A percentile compares a stretch with the other conserved stretches of the same genome.
phyloP scores from a whole-genome alignment of 805 yeast species.

The Cyberlindnera xylosilytica region DNA sequence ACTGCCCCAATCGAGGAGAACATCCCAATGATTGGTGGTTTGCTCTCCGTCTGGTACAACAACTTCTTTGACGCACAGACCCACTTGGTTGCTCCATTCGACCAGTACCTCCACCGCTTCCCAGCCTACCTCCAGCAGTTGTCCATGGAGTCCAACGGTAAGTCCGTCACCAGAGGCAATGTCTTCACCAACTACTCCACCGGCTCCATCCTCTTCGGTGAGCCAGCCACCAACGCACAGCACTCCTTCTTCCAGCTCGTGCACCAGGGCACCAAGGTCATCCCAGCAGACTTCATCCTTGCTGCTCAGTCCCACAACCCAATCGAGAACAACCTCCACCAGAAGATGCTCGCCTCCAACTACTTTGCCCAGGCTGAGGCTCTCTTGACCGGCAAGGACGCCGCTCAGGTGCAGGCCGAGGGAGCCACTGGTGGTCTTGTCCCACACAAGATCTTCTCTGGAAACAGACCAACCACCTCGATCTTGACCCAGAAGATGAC shows the following conservation, averaged over 20 bases:
- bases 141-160: slow-evolving; percentile 99
- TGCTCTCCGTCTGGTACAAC: slow-evolving; percentile 96
- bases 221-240: slow-evolving; percentile 98
- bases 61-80: slow-evolving; percentile 98
- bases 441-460: slow-evolving; percentile 95
- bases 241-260: slow-evolving; percentile 99
- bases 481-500: slow-evolving; percentile 94
- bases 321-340: slow-evolving; percentile 89
- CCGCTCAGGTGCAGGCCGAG: slow-evolving; percentile 78
- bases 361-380: slow-evolving; percentile 99
- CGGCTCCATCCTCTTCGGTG: slow-evolving; percentile 94
- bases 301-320: slow-evolving; percentile 99
- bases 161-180: slow-evolving; percentile 91
- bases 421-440: slow-evolving; percentile 83
- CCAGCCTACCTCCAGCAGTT: slow-evolving; percentile 99
- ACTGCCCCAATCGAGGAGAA: slow-evolving; percentile 84
- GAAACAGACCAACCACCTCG: slow-evolving; percentile 98
- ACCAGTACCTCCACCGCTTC: slow-evolving; percentile 98
- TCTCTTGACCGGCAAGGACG: slow-evolving; percentile 91
- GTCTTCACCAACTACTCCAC: slow-evolving; percentile 92
- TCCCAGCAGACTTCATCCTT: slow-evolving; percentile 93
- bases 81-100: slow-evolving; percentile 97
- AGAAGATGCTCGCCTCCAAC: slow-evolving; percentile 97
- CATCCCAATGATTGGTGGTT: slow-evolving; percentile 91
- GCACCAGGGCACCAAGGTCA: slow-evolving; percentile 97